These are phyloP conservation scores for Daldinia sp. DNA, from an alignment of 2,329 filamentous ascomycete genomes.

Conservation along the genomic window DNA sequence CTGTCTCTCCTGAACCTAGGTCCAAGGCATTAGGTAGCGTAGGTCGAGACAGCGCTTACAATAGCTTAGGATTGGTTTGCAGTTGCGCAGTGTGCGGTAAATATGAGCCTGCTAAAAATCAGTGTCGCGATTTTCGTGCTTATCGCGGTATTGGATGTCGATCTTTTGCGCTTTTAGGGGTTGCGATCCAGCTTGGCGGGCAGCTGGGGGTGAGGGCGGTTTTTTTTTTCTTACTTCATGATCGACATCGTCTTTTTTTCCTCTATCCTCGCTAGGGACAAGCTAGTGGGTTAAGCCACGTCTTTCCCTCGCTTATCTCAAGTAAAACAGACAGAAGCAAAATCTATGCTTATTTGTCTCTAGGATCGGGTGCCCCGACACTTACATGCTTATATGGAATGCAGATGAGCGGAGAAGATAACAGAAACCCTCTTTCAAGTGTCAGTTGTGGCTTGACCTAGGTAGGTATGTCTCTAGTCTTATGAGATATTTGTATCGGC, in stretches of 20 bases:
- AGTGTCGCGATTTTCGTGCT: conserved; percentile 33
- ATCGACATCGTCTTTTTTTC: conserved; percentile 10
- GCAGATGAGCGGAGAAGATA: background rate
- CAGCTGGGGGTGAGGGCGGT: conserved; percentile 12
- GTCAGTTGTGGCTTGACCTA: background rate
- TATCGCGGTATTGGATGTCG: conserved; percentile 38
- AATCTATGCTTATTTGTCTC: conserved; percentile 17
- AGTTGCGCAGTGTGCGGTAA: conserved; percentile 10
- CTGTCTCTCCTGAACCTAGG: background rate
- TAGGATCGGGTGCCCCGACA: conserved; percentile 23
- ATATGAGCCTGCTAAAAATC: conserved; percentile 10
- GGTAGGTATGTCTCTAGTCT: background rate
- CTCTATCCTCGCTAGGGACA: conserved; percentile 3
- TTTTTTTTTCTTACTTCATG: conserved; percentile 5
- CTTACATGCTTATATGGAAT: conserved; percentile 17
- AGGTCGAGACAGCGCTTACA: conserved; percentile 25
- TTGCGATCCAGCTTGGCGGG: conserved; percentile 36
- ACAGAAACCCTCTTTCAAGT: background rate
- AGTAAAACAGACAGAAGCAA: conserved; percentile 24
- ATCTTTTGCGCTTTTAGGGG: conserved; percentile 37
- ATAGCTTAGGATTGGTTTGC: conserved; percentile 24
- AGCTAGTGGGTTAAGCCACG: conserved; percentile 3
- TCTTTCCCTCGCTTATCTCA: conserved; percentile 5
- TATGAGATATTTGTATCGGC: conserved; percentile 11
- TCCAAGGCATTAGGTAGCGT: background rate